Percentiles rank a stretch among this genome's conserved stretches.
These are phyloP conservation scores for Echites panduratus DNA, from an alignment of 257 asterid genomes.

Conservation along the genomic window DNA sequence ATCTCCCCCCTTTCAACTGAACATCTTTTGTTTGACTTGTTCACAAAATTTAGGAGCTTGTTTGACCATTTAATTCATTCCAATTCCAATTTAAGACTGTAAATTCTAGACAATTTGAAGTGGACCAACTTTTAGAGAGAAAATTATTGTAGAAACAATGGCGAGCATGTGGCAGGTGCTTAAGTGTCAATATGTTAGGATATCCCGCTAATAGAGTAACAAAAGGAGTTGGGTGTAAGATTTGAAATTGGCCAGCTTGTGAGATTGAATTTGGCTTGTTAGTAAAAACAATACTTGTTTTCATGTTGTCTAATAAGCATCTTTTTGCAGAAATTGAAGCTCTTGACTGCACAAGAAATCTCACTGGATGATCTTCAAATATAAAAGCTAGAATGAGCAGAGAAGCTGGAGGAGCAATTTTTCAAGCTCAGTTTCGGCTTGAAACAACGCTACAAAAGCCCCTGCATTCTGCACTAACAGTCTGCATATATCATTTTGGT, in stretches of 20 bases:
- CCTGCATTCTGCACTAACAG: background rate
- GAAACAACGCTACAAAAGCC: conserved; percentile 14
- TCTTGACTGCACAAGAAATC: conserved; percentile 60
- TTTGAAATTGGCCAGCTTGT: background rate
- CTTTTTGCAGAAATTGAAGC: conserved; percentile 73
- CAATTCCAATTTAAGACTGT: background rate
- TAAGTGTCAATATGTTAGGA: no score
- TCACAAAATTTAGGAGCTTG: background rate
- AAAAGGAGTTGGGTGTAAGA: background rate
- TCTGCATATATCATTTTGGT: conserved; percentile 7
- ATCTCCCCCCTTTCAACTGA: background rate
- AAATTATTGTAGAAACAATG: background rate
- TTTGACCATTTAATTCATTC: background rate
- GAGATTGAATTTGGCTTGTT: background rate
- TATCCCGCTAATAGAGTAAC: background rate
- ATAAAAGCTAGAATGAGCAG: conserved; percentile 23
- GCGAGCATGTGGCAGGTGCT: background rate
- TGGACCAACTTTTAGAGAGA: background rate
- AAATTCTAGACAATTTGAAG: background rate
- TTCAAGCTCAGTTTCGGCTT: conserved; percentile 22
- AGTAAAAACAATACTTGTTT: background rate
- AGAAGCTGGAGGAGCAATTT: conserved; percentile 29
- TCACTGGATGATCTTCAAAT: conserved; percentile 88
- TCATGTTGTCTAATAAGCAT: background rate
- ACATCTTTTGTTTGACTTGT: background rate